A percentile compares a stretch with the other conserved stretches of the same genome.
Conservation (phyloP, 306 rosid genomes). For the Quercus rubra region DNA sequence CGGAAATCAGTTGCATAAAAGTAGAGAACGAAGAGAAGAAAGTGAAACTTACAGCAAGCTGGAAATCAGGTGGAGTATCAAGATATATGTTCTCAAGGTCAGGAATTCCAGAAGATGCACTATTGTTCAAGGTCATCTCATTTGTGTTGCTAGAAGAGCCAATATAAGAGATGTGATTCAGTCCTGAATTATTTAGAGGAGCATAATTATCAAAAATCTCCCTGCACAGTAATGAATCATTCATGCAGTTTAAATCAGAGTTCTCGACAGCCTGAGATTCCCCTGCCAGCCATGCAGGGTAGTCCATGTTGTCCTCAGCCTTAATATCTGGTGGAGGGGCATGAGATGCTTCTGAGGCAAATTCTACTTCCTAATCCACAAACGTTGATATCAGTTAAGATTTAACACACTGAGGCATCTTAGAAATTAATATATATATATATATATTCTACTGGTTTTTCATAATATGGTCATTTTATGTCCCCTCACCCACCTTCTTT, state of each 20-base stretch:
- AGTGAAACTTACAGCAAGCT: constrained; percentile 51
- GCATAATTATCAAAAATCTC: constrained; percentile 50
- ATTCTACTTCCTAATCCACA: constrained; percentile 44
- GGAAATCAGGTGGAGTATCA: constrained; percentile 80
- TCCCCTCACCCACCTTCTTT: too few species aligned
- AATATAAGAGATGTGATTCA: constrained; percentile 17
- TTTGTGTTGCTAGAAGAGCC: constrained; percentile 9
- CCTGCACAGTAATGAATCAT: constrained; percentile 63
- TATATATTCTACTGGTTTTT: neutral
- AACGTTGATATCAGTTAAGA: constrained; percentile 8
- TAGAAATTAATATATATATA: neutral
- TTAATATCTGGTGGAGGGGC: constrained; percentile 20
- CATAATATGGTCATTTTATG: neutral
- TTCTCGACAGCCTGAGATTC: constrained; percentile 61
- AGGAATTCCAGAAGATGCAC: constrained; percentile 36
- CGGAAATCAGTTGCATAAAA: neutral
- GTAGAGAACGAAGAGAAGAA: constrained; percentile 5
- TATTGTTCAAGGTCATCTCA: constrained; percentile 18
- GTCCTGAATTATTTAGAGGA: constrained; percentile 18
- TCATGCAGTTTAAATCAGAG: constrained; percentile 35
- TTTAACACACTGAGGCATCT: constrained; percentile 4
- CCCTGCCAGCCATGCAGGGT: constrained; percentile 60
- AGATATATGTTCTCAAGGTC: constrained; percentile 64
- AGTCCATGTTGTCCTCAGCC: constrained; percentile 24
- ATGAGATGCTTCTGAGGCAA: constrained; percentile 19